Evolutionary conservation across 2,329 filamentous ascomycete genomes (phyloP).

Genomic region (Trichoderma polysporum): DNA sequence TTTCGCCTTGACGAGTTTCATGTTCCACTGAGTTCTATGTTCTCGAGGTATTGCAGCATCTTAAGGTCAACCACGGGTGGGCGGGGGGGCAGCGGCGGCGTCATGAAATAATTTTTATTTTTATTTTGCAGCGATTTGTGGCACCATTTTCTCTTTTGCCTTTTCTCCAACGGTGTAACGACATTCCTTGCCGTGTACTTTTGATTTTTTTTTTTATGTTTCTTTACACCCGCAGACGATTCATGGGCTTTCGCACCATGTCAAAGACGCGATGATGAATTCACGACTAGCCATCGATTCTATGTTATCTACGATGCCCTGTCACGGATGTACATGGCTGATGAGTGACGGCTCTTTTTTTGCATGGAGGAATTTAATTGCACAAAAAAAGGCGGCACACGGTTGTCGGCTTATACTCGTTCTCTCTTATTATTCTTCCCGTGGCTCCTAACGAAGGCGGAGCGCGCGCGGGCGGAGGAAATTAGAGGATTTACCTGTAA

Average conservation of each 20-base stretch:
- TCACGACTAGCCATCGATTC: constrained; percentile 37
- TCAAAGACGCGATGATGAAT: constrained; percentile 38
- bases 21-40: constrained; percentile 19
- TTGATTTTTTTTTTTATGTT: constrained; percentile 30
- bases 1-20: constrained; percentile 20
- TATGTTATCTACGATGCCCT: constrained; percentile 35
- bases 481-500: constrained; percentile 39
- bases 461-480: constrained; percentile 29
- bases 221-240: constrained; percentile 33
- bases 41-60: constrained; percentile 19
- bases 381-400: constrained; percentile 29
- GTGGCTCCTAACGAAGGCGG: constrained; percentile 32
- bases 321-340: constrained; percentile 44
- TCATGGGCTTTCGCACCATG: constrained; percentile 31
- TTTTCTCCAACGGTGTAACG: constrained; percentile 19
- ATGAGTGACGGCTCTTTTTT: constrained; percentile 42
- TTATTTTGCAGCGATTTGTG: constrained; percentile 21
- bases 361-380: constrained; percentile 42
- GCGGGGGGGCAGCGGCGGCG: constrained; percentile 17
- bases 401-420: constrained; percentile 23
- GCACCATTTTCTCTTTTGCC: constrained; percentile 16
- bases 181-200: constrained; percentile 22
- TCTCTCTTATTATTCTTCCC: constrained; percentile 26
- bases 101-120: constrained; percentile 21
- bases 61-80: constrained; percentile 15